These are phyloP conservation scores for Capsicum rhomboideum DNA, from an alignment of 257 asterid genomes.

Conservation along the genomic window DNA sequence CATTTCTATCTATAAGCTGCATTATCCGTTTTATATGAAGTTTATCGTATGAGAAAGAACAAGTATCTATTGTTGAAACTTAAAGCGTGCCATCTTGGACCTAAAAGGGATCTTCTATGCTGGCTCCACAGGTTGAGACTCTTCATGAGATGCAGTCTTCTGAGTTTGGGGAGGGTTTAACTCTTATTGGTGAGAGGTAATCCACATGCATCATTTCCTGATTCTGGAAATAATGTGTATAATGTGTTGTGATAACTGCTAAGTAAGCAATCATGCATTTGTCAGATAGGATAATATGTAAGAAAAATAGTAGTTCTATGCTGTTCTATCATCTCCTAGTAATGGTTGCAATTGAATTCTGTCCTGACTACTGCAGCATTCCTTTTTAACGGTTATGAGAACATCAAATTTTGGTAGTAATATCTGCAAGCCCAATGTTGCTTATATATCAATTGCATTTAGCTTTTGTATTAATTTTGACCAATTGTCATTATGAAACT, in stretches of 20 bases:
- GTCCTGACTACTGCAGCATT: background rate
- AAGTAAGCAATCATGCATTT: background rate
- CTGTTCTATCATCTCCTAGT: background rate
- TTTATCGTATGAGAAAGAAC: background rate
- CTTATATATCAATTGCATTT: background rate
- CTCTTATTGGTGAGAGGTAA: conserved; percentile 79
- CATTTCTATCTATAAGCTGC: background rate
- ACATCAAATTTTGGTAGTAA: background rate
- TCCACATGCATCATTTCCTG: background rate
- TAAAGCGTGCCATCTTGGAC: background rate
- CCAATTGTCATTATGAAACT: background rate
- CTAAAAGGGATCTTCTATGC: background rate
- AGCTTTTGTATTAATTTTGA: background rate
- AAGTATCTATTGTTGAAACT: background rate
- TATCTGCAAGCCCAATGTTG: background rate
- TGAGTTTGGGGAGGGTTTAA: conserved; percentile 89
- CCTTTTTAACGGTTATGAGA: background rate
- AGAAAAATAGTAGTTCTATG: background rate
- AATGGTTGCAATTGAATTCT: background rate
- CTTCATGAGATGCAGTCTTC: conserved; percentile 40
- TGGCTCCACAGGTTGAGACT: conserved; percentile 51
- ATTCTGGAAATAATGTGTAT: background rate
- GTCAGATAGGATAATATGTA: background rate
- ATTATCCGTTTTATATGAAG: background rate
- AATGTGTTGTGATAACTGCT: background rate